Evolutionary conservation across 164 flowering plant species (phyloP), one percentile per base, ranked within the genome.

Genomic region (Chloranthus sessilifolius): DNA sequence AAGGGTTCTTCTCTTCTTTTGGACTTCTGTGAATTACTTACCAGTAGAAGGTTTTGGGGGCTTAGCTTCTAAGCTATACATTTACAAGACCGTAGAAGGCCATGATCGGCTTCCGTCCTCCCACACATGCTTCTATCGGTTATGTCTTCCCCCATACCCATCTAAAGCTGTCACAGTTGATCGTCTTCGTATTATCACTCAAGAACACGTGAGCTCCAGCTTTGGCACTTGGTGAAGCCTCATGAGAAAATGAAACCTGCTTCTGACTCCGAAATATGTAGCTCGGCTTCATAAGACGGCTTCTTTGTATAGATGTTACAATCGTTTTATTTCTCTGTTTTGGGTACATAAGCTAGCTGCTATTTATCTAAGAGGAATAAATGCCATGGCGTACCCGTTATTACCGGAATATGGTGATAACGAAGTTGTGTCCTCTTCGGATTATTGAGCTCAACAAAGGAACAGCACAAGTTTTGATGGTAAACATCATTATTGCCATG

Each of bases 21-120:
- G 98, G 98, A 84, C 98, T 11, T 85, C 98, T 0, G 58, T 87
- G 33, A 81, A 80, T 58, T 71, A 82, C 66, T 73, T 90, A 8
- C 98, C 98, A 0, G 65, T 73, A 0, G 91, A 85, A 33, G 98
- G 98, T 31, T 90, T 90, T 43, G 42, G 76, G 39, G 98, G 95
- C 41, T 69, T 87, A 68, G 65, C 78, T 40, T 82, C 87, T 36
- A 66, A 74, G 10, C 75, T 90, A 27, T 60, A 69, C 65, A 77
- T 87, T 37, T 76, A 58, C 73, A 78, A 60, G 63, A 36, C 80
- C 11, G 1, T 61, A 1, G 86, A 72, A 17, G 55, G 81, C 5
- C 30, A 19, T 39, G 73, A 73, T 40, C 89, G 61, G 46, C 74
- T 91, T 36, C 98, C 73, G 0, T 35, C 65, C 3, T 55, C 72